Percentiles rank a stretch among this genome's conserved stretches.
phyloP scores from a whole-genome alignment of 805 yeast species.

The Saccharomyces mikatae region DNA sequence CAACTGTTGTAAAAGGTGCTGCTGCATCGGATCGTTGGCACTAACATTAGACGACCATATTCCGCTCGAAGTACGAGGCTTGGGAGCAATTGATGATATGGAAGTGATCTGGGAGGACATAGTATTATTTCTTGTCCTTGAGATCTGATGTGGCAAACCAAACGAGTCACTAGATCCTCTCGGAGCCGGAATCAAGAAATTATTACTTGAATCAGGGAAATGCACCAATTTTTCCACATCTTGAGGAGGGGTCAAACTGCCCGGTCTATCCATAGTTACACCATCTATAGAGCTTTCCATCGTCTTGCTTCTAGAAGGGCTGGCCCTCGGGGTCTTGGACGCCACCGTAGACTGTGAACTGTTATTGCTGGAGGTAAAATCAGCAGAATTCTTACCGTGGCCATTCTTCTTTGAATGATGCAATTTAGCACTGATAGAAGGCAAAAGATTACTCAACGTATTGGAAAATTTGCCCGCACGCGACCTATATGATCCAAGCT shows the following conservation, averaged over 20 bases:
- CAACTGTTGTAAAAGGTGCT: conserved; percentile 10
- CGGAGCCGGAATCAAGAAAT: conserved; percentile 16
- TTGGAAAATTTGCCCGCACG: conserved; percentile 30
- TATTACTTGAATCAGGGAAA: conserved; percentile 23
- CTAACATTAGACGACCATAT: conserved; percentile 22
- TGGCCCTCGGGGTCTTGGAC: conserved; percentile 6
- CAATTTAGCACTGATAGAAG: conserved; percentile 31
- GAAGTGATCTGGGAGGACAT: conserved; percentile 31
- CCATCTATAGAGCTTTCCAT: conserved; percentile 14
- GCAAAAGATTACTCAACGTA: conserved; percentile 28
- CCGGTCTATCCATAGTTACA: conserved; percentile 12
- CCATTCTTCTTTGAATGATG: conserved; percentile 21
- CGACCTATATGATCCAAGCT: conserved; percentile 30
- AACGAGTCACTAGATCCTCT: conserved; percentile 28
- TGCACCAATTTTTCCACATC: conserved; percentile 21
- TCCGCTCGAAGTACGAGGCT: conserved; percentile 16
- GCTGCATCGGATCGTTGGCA: conserved; percentile 19
- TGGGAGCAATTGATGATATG: conserved; percentile 21
- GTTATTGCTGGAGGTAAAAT: conserved; percentile 6
- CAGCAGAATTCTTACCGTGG: conserved; percentile 5
- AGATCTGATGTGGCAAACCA: conserved; percentile 16
- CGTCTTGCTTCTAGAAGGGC: conserved; percentile 10
- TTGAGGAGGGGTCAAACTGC: conserved; percentile 24
- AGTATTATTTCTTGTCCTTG: conserved; percentile 31
- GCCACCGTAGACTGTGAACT: conserved; percentile 15